These are phyloP conservation scores for Pholiota adiposa DNA, from an alignment of 1,284 basidiomycete species.

Conservation along the genomic window DNA sequence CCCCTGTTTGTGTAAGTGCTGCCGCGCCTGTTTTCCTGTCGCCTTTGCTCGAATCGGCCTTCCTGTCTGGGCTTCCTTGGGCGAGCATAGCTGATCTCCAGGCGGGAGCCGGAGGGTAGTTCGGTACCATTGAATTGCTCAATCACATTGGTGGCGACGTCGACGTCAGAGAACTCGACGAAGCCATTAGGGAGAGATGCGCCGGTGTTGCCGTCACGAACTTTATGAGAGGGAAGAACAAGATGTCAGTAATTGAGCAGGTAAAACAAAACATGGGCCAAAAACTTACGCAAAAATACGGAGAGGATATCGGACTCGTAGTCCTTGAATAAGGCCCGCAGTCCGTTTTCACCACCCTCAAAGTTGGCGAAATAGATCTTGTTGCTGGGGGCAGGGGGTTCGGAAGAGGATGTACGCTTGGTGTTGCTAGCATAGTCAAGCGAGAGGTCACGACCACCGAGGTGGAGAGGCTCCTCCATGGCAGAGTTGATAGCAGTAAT, in stretches of 20 bases:
- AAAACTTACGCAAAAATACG: constrained; percentile 37
- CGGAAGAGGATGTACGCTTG: background rate
- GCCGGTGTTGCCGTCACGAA: constrained; percentile 36
- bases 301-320: constrained; percentile 31
- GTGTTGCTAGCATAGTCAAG: constrained; percentile 39
- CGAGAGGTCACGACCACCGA: constrained; percentile 46
- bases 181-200: constrained; percentile 37
- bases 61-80: constrained; percentile 10
- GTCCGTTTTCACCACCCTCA: constrained; percentile 30
- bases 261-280: background rate
- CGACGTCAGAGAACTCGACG: constrained; percentile 39
- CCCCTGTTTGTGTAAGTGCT: background rate
- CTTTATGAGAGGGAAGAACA: constrained; percentile 25
- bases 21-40: background rate
- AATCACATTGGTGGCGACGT: constrained; percentile 39
- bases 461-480: constrained; percentile 43
- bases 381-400: constrained; percentile 31
- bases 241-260: constrained; percentile 2
- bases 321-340: constrained; percentile 30
- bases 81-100: constrained; percentile 35
- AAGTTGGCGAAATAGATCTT: constrained; percentile 46
- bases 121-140: constrained; percentile 30
- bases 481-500: constrained; percentile 37
- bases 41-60: background rate
- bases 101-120: constrained; percentile 25